Evolutionary conservation across 176 grass and related monocot species (phyloP).

Genomic region (Oryza glaberrima): DNA sequence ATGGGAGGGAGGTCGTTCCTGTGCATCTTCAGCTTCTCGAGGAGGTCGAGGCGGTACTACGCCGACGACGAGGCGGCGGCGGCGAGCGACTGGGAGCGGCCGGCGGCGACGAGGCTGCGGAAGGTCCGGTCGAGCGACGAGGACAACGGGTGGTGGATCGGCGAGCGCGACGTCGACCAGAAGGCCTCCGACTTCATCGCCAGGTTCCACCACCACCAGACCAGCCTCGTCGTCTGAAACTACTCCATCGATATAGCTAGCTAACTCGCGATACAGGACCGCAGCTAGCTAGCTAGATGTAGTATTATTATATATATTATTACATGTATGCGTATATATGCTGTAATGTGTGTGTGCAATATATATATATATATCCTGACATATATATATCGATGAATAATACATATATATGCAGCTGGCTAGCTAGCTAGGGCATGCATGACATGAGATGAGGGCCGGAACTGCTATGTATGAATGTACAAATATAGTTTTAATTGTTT

Average conservation of each 20-base stretch:
- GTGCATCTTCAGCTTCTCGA: slow-evolving; percentile 77
- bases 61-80: slow-evolving; percentile 39
- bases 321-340: too few species aligned
- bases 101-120: slow-evolving; percentile 35
- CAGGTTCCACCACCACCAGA: slow-evolving; percentile 73
- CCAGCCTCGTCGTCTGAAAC: slow-evolving; percentile 44
- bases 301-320: too few species aligned
- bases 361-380: too few species aligned
- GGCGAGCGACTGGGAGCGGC: slow-evolving; percentile 40
- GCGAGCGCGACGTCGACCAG: slow-evolving; percentile 69
- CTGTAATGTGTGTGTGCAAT: too few species aligned
- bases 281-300: too few species aligned
- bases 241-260: too few species aligned
- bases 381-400: too few species aligned
- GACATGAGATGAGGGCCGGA: too few species aligned
- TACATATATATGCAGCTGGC: too few species aligned
- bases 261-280: not conserved
- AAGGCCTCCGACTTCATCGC: slow-evolving; percentile 80
- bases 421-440: too few species aligned
- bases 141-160: slow-evolving; percentile 65
- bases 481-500: too few species aligned
- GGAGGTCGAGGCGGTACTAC: slow-evolving; percentile 56
- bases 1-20: slow-evolving; percentile 77
- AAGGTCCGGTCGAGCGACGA: slow-evolving; percentile 77
- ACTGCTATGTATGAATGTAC: too few species aligned